phyloP scores from a whole-genome alignment of 352 stramenopile genomes.

The Pythium guiyangense region DNA sequence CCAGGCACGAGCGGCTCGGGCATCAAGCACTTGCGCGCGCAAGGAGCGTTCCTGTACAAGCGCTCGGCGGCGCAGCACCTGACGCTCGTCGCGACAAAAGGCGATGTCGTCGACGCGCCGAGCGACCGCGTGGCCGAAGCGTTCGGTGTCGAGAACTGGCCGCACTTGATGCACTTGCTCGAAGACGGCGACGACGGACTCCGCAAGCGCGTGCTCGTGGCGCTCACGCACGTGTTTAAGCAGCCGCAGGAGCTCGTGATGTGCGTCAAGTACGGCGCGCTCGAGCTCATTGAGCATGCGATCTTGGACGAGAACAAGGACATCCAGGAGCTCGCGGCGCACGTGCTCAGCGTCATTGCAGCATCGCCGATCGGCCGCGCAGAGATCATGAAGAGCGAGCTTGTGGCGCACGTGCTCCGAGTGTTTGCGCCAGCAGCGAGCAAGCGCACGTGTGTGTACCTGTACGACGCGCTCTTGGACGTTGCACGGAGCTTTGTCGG shows the following conservation, averaged over 20 bases:
- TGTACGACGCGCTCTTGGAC: conserved; percentile 52
- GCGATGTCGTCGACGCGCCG: conserved; percentile 41
- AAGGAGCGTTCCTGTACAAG: conserved; percentile 61
- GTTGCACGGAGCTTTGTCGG: conserved; percentile 39
- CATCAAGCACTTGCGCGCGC: conserved; percentile 51
- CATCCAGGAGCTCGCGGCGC: conserved; percentile 45
- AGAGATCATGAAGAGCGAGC: conserved; percentile 38
- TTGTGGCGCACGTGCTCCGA: conserved; percentile 26
- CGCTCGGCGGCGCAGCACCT: conserved; percentile 58
- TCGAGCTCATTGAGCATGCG: conserved; percentile 50
- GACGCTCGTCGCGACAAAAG: conserved; percentile 43
- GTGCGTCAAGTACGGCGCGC: conserved; percentile 49
- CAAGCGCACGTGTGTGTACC: conserved; percentile 24
- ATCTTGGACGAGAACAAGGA: conserved; percentile 28
- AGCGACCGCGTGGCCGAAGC: conserved; percentile 64
- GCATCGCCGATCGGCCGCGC: conserved; percentile 33
- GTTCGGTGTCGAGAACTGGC: conserved; percentile 67
- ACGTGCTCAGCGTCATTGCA: conserved; percentile 51
- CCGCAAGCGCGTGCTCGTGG: conserved; percentile 41
- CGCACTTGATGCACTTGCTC: conserved; percentile 57
- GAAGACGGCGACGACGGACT: conserved; percentile 46
- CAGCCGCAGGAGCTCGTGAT: conserved; percentile 57
- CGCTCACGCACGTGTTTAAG: conserved; percentile 47
- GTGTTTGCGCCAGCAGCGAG: conserved; percentile 33
- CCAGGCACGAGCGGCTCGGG: neutral